Evolutionary conservation across 805 yeast species (phyloP), one percentile per base, ranked within the genome.

Genomic region (Suhomyces xylopsoci): DNA sequence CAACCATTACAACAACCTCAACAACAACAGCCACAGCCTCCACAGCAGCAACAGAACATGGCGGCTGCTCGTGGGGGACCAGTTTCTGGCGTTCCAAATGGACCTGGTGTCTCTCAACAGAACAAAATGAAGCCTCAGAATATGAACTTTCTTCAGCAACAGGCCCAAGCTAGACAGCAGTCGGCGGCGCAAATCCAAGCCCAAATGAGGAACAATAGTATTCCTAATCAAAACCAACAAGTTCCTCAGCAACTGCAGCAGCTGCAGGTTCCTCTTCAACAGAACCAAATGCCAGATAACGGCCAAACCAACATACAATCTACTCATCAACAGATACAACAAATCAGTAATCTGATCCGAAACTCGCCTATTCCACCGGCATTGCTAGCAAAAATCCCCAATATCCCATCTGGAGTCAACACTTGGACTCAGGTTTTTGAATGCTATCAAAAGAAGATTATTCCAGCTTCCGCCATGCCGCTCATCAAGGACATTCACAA

Each of bases 351-450:
- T 48, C 64, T 79, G 57, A 76, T 88, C 63, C 81, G 85, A 55
- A 82, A 81, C 43, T 71, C 83, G 2, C 90, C 89, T 3, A 89
- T 91, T 48, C 96, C 96, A 0, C 81, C 80, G 14, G 81, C 82
- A 2, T 66, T 90, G 24, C 69, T 90, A 19, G 76, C 79, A 50
- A 81, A 81, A 60, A 80, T 90, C 46, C 96, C 96, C 8, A 85
- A 81, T 46, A 73, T 90, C 32, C 97, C 97, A 0, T 85, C 85
- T 12, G 86, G 84, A 48, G 85, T 85, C 26, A 85, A 81, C 58
- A 88, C 96, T 6, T 91, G 97, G 97, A 81, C 83, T 20, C 88
- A 84, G 63, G 82, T 90, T 26, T 82, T 84, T 66, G 86, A 84
- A 42, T 78, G 84, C 58, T 68, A 83, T 44, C 80, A 82, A 57